Base-by-base conservation (phyloP, 1,284 basidiomycete genomes). In the Gomphus sp. region DNA sequence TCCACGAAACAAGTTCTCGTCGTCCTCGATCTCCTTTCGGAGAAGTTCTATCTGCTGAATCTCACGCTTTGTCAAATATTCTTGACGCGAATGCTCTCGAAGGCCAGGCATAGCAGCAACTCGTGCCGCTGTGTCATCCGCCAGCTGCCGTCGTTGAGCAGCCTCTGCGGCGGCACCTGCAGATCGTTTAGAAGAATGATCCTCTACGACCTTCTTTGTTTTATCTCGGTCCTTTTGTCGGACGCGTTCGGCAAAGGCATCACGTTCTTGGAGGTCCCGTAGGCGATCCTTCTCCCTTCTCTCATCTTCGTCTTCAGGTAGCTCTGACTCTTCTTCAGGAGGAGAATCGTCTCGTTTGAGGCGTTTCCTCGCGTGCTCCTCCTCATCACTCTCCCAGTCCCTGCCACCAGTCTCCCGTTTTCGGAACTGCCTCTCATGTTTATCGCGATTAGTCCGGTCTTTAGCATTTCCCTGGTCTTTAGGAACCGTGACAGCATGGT, bases 21-120 rank as follows among this genome's bases (percentile, higher is more conserved):
- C 93, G 67, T 98, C 95, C 59, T 89, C 84, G 57, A 98, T 95
- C 71, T 98, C 95, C 71, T 90, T 85, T 52, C 91, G 83, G 50
- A 99, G 76, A 22, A 99, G 79, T 68, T 99, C 97, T 64, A 99
- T 90, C 69, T 95, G 92, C 71, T 99, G 97, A 51, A 90, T 78
- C 73, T 98, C 94, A 66, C 97, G 89, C 71, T 99, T 99, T 31
- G 91, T 89, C 61, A 99, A 81, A 69, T 99, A 99, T 69, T 94
- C 91, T 69, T 97, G 90, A 62, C 95, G 84, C 3, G 93, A 93
- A 65, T 88, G 89, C 61, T 89, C 76, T 55, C 94, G 85, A 3
- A 98, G 77, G 34, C 84, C 85, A 0, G 92, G 92, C 70, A 98
- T 83, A 14, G 91, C 92, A n/a, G 74, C 72, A 10, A 73, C 70